These are phyloP conservation scores for Antrodiella citrinella DNA, from an alignment of 768 basidiomycete genomes.

Conservation along the genomic window DNA sequence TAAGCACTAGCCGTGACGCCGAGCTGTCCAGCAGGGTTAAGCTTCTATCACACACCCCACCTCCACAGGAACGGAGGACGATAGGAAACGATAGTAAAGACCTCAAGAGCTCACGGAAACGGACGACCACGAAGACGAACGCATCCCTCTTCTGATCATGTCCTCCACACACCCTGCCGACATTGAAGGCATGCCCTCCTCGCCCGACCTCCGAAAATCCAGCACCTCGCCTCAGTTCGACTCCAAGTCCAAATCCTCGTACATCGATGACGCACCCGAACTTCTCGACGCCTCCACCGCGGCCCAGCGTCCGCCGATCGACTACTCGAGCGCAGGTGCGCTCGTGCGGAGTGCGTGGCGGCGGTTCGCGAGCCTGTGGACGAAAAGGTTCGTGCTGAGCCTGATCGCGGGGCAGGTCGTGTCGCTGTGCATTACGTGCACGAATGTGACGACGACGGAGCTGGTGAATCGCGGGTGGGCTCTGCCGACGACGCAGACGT, in stretches of 20 bases:
- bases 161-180: neutral
- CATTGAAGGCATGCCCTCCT: neutral
- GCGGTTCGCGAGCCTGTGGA: slow-evolving; percentile 74
- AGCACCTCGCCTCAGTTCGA: neutral
- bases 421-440: slow-evolving; percentile 83
- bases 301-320: slow-evolving; percentile 47
- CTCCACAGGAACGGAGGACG: neutral
- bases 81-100: no score
- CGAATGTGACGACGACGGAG: slow-evolving; percentile 81
- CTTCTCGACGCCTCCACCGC: neutral
- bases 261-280: slow-evolving; percentile 5
- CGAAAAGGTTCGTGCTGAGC: slow-evolving; percentile 59
- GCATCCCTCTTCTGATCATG: no score
- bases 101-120: no score
- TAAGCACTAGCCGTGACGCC: no score
- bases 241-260: slow-evolving; percentile 8
- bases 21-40: neutral
- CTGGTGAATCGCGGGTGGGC: slow-evolving; percentile 61
- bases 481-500: slow-evolving; percentile 74
- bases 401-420: slow-evolving; percentile 75
- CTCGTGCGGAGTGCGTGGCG: slow-evolving; percentile 46
- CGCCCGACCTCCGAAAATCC: neutral
- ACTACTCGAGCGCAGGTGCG: slow-evolving; percentile 49
- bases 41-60: neutral
- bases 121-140: no score